Base-by-base conservation (phyloP, 1,139 yeast genomes). In the Geotrichum reessii region DNA sequence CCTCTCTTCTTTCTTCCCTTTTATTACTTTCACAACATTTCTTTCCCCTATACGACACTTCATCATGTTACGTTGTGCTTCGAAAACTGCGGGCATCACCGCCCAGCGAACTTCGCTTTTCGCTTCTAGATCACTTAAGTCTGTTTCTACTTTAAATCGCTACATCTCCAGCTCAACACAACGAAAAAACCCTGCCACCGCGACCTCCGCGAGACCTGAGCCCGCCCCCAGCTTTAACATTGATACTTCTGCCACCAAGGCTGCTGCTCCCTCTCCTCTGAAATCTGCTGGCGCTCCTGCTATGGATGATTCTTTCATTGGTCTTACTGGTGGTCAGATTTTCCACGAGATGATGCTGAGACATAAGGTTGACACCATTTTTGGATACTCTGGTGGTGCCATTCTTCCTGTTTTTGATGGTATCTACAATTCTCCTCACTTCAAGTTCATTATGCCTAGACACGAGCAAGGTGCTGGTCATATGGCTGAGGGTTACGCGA, bases 401-500 rank as follows among this genome's bases (percentile, higher is more conserved):
- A 93, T 93, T 71, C 81, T 93, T 69, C 98, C 99, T 25, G 99
- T 93, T 37, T 93, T 87, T 71, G 99, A 93, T 72, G 99, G 98
- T 66, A 93, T 93, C 68, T 88, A 87, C 79, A 87, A 92, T 77
- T 88, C 97, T 17, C 86, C 87, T 60, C 83, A 87, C 69, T 92
- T 93, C 79, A 84, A 85, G 66, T 93, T 93, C 73, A 89, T 93
- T 60, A 79, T 93, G 67, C 99, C 99, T 56, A 84, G 96, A 71
- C 99, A 93, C 73, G 99, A 93, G 75, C 99, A 93, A 77, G 99
- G 99, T 74, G 99, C 99, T 24, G 99, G 99, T 56, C 99, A 93
- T 75, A 93, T 93, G 99, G 99, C 99, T 58, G 98, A 93, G 77
- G 99, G 99, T 63, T 93, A 93, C 68, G 98, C 99, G 59, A 81